These are phyloP conservation scores for Plectosphaerella sp. DNA, from an alignment of 2,329 filamentous ascomycete genomes.

Conservation along the genomic window DNA sequence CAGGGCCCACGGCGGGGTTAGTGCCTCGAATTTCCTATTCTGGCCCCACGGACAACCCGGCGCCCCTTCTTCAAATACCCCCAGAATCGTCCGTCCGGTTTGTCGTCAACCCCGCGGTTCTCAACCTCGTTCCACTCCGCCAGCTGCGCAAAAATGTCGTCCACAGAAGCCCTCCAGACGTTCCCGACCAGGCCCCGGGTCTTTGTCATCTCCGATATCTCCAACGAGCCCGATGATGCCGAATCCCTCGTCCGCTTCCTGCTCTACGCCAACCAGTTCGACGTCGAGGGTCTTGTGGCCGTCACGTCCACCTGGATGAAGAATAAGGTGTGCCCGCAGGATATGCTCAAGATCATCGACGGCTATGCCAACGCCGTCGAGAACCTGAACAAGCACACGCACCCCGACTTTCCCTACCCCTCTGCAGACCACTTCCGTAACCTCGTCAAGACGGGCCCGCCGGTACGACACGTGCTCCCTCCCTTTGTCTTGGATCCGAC, in stretches of 20 bases:
- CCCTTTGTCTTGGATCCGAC: too few relatives aligned
- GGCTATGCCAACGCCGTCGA: conserved; percentile 35
- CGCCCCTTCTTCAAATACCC: too few relatives aligned
- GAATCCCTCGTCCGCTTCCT: conserved; percentile 38
- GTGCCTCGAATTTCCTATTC: too few relatives aligned
- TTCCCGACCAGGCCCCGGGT: conserved; percentile 22
- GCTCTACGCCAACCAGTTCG: conserved; percentile 39
- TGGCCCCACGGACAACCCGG: too few relatives aligned
- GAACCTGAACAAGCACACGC: conserved; percentile 43
- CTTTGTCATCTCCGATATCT: conserved; percentile 37
- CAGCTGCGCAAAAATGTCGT: too few relatives aligned
- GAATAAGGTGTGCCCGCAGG: conserved; percentile 30
- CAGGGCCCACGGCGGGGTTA: too few relatives aligned
- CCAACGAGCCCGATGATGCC: conserved; percentile 39
- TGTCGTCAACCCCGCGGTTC: too few relatives aligned
- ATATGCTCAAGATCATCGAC: conserved; percentile 34
- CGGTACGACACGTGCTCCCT: conserved; percentile 5
- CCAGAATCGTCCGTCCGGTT: too few relatives aligned
- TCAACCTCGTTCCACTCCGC: too few relatives aligned
- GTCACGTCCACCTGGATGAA: conserved; percentile 40
- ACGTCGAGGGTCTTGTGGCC: conserved; percentile 37
- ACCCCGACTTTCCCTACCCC: conserved; percentile 35
- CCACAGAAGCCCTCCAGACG: not conserved
- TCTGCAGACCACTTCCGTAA: conserved; percentile 25
- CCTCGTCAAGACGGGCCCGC: conserved; percentile 26